Base-by-base conservation (phyloP, 805 yeast genomes). In the Hanseniaspora clermontiae region DNA sequence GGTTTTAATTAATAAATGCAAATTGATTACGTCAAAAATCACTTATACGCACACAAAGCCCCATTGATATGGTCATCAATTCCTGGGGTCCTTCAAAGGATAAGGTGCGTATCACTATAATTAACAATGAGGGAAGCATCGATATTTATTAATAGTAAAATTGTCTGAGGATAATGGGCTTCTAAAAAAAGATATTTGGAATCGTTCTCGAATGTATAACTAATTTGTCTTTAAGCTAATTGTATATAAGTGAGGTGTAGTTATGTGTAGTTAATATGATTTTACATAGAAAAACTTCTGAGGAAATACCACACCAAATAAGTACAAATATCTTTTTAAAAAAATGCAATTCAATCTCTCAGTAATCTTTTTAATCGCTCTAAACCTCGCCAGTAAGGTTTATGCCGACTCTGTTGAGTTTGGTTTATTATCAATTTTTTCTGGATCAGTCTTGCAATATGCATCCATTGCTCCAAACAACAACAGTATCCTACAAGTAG, bases 161-260 rank as follows among this genome's bases (percentile, higher is more conserved):
- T 20, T 19, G n/a, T 40, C 20, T 40, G 19, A 19, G 12, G 5
- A 11, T 40, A 31, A 20, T 40, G 12, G 15, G 24, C 15, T 40
- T 20, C 27, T 20, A 20, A 20, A 40, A 20, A 40, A 40, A 40
- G 9, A 20, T 20, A 20, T 90, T 96, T 60, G 88, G 87, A 32
- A 2, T 10, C 36, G 9, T 32, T 10, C 12, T 2, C 7, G 36
- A 11, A 3, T 9, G 2, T 32, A 36, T 3, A 36, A 14, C 2
- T 36, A 15, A 36, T 36, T 7, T 34, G 11, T 36, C 38, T 36
- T 12, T 12, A 36, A 14, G 2, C 7, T 6, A 36, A 36, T 36
- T 36, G 38, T 36, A 36, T 36, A 36, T 36, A 36, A 36, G 12
- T 6, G n/a, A 36, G 38, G 15, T 14, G 15, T 36, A 14, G 6